Percentiles rank a stretch among this genome's conserved stretches.
Evolutionary conservation across 1,139 yeast genomes (phyloP).

Genomic region (Kodamaea sp.): DNA sequence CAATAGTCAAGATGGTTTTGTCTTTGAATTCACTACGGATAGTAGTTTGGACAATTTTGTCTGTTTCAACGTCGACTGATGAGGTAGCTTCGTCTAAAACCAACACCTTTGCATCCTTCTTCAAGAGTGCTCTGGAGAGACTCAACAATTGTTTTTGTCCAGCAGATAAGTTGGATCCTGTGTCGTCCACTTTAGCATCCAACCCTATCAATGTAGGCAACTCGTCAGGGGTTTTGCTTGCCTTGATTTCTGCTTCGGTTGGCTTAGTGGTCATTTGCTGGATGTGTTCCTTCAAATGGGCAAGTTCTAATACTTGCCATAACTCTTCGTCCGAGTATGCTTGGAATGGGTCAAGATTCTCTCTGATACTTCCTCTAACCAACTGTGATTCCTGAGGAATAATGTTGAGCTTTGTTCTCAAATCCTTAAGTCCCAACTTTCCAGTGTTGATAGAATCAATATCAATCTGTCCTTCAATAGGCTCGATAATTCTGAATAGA

Average conservation of each 20-base stretch:
- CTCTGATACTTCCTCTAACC: slow-evolving; percentile 36
- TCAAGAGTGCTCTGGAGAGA: slow-evolving; percentile 35
- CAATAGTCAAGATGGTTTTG: slow-evolving; percentile 36
- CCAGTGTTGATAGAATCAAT: slow-evolving; percentile 36
- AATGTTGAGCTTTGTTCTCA: slow-evolving; percentile 35
- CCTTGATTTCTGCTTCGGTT: slow-evolving; percentile 20
- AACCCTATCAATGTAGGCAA: slow-evolving; percentile 9
- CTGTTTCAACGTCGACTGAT: slow-evolving; percentile 38
- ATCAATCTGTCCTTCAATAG: slow-evolving; percentile 32
- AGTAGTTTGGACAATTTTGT: slow-evolving; percentile 34
- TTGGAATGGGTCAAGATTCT: slow-evolving; percentile 39
- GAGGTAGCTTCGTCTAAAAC: slow-evolving; percentile 41
- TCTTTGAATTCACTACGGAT: slow-evolving; percentile 32
- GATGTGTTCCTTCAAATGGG: slow-evolving; percentile 38
- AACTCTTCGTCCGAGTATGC: slow-evolving; percentile 30
- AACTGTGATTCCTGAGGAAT: slow-evolving; percentile 44
- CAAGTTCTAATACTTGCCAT: slow-evolving; percentile 36
- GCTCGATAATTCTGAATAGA: slow-evolving; percentile 40
- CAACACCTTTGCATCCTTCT: slow-evolving; percentile 25
- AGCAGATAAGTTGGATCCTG: slow-evolving; percentile 30
- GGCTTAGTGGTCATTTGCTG: slow-evolving; percentile 24
- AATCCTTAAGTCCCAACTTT: slow-evolving; percentile 34
- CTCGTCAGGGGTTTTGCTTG: slow-evolving; percentile 14
- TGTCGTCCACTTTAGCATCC: slow-evolving; percentile 29
- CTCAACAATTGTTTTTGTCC: slow-evolving; percentile 41